These are phyloP conservation scores for Metarhizium guizhouense DNA, from an alignment of 2,329 filamentous ascomycete species.

Conservation along the genomic window DNA sequence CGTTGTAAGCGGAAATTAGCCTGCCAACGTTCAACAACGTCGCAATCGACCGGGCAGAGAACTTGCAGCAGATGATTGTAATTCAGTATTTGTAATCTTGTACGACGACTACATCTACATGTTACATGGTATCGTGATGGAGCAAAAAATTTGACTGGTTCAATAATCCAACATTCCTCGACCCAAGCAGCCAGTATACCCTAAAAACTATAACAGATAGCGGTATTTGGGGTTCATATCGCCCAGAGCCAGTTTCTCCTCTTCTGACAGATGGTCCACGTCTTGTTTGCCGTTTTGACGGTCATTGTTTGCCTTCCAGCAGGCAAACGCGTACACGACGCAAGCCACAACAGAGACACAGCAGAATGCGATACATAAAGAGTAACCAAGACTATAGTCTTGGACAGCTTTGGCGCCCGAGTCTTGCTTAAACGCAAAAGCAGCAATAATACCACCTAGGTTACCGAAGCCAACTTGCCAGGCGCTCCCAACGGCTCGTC, in stretches of 20 bases:
- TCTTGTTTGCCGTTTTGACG: slow-evolving; percentile 41
- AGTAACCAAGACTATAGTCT: slow-evolving; percentile 60
- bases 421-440: slow-evolving; percentile 55
- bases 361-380: slow-evolving; percentile 58
- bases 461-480: slow-evolving; percentile 77
- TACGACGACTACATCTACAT: too few species aligned
- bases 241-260: slow-evolving; percentile 52
- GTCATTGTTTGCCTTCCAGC: slow-evolving; percentile 51
- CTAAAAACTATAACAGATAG: slow-evolving; percentile 38
- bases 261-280: slow-evolving; percentile 39
- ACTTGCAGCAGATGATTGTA: too few species aligned
- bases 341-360: slow-evolving; percentile 54
- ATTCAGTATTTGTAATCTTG: too few species aligned
- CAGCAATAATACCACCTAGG: slow-evolving; percentile 70
- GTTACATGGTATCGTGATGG: too few species aligned
- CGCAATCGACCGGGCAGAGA: too few species aligned
- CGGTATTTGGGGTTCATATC: slow-evolving; percentile 52
- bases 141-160: too few species aligned
- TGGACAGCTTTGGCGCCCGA: slow-evolving; percentile 62
- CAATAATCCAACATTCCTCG: not conserved
- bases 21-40: too few species aligned
- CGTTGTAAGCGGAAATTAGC: too few species aligned
- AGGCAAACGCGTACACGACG: slow-evolving; percentile 48
- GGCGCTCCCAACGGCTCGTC: slow-evolving; percentile 60
- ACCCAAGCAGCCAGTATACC: too few species aligned